phyloP scores from a whole-genome alignment of 1,284 basidiomycete genomes.

The Fomitopsis pinicola region DNA sequence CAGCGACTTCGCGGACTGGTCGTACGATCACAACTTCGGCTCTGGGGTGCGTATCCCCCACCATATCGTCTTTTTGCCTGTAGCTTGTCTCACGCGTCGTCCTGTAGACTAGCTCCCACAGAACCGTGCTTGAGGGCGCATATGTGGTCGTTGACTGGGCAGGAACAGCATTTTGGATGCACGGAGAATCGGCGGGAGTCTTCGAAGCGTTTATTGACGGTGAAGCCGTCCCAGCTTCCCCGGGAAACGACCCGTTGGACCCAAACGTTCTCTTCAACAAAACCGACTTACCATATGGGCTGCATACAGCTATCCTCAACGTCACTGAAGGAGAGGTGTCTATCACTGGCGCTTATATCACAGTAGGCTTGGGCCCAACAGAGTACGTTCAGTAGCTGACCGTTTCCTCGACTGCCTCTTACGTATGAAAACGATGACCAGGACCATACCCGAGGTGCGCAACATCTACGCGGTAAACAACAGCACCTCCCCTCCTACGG shows the following conservation, averaged over 20 bases:
- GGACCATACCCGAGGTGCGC: background rate
- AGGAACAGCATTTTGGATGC: background rate
- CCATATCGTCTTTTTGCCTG: no score
- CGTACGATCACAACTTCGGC: background rate
- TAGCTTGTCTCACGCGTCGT: background rate
- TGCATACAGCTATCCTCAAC: background rate
- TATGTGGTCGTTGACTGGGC: background rate
- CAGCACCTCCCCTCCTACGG: background rate
- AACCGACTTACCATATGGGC: background rate
- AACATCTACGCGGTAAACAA: background rate
- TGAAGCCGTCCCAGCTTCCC: no score
- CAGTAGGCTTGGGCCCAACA: background rate
- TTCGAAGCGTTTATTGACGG: background rate
- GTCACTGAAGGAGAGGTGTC: background rate
- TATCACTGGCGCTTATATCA: background rate
- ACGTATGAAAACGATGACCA: background rate
- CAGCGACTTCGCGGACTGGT: background rate
- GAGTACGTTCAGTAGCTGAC: background rate
- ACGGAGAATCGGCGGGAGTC: background rate
- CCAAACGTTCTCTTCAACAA: background rate
- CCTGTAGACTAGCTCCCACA: background rate
- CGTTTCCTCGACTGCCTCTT: no score
- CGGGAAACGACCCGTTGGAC: background rate
- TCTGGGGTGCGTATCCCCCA: background rate
- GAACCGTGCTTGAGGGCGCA: background rate